Conservation (phyloP, 352 stramenopile genomes). For the Phytophthora vignae region DNA sequence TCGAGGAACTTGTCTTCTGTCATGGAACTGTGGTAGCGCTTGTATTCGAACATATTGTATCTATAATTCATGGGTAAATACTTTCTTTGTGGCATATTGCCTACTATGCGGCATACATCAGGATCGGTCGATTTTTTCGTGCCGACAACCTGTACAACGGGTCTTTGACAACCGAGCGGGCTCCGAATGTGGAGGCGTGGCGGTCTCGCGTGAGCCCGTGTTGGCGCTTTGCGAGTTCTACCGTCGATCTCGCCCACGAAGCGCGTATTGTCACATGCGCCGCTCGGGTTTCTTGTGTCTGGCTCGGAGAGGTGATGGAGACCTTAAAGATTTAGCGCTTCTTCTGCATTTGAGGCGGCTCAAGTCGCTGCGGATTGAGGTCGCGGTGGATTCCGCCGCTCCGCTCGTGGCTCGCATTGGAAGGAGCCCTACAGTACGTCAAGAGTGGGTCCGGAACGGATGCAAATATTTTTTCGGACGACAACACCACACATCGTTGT, state of each 20-base stretch:
- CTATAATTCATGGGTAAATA: not conserved
- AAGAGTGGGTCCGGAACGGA: slow-evolving; percentile 5
- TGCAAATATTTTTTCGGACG: slow-evolving; percentile 8
- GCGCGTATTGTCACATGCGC: slow-evolving; percentile 20
- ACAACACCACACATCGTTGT: not conserved
- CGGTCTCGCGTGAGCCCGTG: not conserved
- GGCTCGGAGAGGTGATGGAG: slow-evolving; percentile 8
- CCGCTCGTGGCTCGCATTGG: not conserved
- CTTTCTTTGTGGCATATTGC: slow-evolving; percentile 3
- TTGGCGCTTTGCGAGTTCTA: slow-evolving; percentile 5
- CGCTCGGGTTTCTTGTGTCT: not conserved
- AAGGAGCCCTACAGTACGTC: not conserved
- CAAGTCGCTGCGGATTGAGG: slow-evolving; percentile 12
- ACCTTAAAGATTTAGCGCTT: slow-evolving; percentile 5
- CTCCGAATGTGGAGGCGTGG: not conserved
- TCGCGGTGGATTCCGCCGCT: slow-evolving; percentile 12
- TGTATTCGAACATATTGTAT: not conserved
- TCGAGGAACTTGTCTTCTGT: not conserved
- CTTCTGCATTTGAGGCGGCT: slow-evolving; percentile 12
- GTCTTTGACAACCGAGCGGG: not conserved
- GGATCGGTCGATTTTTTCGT: slow-evolving; percentile 21
- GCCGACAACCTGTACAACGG: slow-evolving; percentile 8
- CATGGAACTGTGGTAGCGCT: not conserved
- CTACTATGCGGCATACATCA: slow-evolving; percentile 3
- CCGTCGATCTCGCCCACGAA: slow-evolving; percentile 16